These are phyloP conservation scores for Parasarocladium wereldwijsianum DNA, from an alignment of 2,329 filamentous ascomycete species.

Conservation along the genomic window DNA sequence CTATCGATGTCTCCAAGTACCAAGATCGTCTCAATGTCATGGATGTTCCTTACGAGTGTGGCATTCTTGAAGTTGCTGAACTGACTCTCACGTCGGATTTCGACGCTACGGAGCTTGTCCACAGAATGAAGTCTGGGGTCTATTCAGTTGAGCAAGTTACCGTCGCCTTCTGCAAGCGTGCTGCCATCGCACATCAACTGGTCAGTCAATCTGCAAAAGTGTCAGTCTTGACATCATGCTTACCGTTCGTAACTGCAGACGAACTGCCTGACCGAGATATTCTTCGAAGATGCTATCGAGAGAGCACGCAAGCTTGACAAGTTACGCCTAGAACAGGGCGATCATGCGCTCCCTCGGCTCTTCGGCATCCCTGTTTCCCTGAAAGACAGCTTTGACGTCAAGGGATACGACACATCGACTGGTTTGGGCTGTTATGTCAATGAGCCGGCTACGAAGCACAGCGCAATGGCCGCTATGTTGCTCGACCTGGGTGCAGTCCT, in stretches of 20 bases:
- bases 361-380: slow-evolving; percentile 40
- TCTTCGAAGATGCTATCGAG: slow-evolving; percentile 31
- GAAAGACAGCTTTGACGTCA: slow-evolving; percentile 42
- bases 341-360: slow-evolving; percentile 41
- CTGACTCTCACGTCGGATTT: too few relatives aligned
- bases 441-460: slow-evolving; percentile 37
- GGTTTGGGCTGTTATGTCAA: slow-evolving; percentile 42
- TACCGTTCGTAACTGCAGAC: slow-evolving; percentile 8
- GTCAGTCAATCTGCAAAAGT: slow-evolving; percentile 1
- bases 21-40: too few relatives aligned
- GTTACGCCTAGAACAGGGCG: slow-evolving; percentile 19
- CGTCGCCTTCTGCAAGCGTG: slow-evolving; percentile 6
- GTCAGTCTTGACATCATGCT: background rate
- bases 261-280: slow-evolving; percentile 30
- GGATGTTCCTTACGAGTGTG: too few relatives aligned
- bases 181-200: slow-evolving; percentile 7
- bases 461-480: slow-evolving; percentile 41
- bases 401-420: slow-evolving; percentile 34
- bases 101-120: too few relatives aligned
- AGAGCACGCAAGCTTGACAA: slow-evolving; percentile 29
- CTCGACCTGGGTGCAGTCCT: slow-evolving; percentile 45
- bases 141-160: too few relatives aligned
- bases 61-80: too few relatives aligned
- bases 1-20: too few relatives aligned
- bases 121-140: too few relatives aligned